Evolutionary conservation across 192 early-diverging fungal genomes (phyloP).

Genomic region (Chytriomyces hyalinus): DNA sequence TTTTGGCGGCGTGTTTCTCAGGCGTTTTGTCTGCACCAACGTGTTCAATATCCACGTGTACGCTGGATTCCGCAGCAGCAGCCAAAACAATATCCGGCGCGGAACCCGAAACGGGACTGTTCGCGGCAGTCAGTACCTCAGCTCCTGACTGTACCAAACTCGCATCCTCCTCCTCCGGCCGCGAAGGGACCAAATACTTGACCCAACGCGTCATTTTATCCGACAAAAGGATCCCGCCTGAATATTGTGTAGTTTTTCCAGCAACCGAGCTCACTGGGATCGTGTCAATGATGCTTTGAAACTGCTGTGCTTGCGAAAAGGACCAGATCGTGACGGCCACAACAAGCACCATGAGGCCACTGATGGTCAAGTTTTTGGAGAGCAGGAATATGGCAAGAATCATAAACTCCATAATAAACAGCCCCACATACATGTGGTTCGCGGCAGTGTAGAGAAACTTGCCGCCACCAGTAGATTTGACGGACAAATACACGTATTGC

Average conservation of each 20-base stretch:
- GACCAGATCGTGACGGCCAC: conserved; percentile 57
- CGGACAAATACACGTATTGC: conserved; percentile 59
- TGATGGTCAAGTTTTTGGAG: conserved; percentile 52
- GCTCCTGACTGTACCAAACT: too few species aligned
- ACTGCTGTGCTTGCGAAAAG: conserved; percentile 61
- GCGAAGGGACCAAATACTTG: not conserved
- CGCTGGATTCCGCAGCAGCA: not conserved
- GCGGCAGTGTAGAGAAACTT: conserved; percentile 42
- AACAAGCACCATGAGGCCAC: conserved; percentile 46
- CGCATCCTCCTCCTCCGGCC: too few species aligned
- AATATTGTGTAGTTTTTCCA: not conserved
- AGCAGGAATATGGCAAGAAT: conserved; percentile 76
- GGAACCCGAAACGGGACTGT: not conserved
- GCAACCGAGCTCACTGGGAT: conserved; percentile 34
- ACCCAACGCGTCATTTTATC: not conserved
- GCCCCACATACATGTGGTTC: conserved; percentile 46
- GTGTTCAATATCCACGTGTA: not conserved
- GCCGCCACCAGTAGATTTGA: conserved; percentile 41
- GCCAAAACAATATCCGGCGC: not conserved
- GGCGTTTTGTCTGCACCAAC: too few species aligned
- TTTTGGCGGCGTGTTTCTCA: too few species aligned
- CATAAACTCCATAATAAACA: conserved; percentile 69
- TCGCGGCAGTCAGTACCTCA: too few species aligned
- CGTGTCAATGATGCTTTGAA: conserved; percentile 55
- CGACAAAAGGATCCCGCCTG: not conserved